Evolutionary conservation across 768 basidiomycete species (phyloP).

Genomic region (Lactifluus rugatus): DNA sequence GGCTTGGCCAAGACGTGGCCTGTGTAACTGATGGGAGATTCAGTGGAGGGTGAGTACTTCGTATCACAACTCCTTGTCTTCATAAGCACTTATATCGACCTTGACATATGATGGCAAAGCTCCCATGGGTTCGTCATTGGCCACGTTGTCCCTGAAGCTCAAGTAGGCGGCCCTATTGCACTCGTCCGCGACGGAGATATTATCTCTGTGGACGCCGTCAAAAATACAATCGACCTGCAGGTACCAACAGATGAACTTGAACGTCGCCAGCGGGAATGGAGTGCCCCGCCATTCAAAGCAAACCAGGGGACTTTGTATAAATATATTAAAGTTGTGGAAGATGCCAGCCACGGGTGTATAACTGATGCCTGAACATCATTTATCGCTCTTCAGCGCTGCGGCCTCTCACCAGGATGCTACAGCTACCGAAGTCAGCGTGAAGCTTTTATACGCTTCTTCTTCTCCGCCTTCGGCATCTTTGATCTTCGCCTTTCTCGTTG

Average conservation of each 20-base stretch:
- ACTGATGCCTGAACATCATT: constrained; percentile 55
- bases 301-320: constrained; percentile 78
- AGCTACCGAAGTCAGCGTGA: constrained; percentile 18
- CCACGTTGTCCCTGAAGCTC: constrained; percentile 94
- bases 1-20: constrained; percentile 90
- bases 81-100: constrained; percentile 11
- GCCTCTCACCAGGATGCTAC: neutral
- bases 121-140: constrained; percentile 97
- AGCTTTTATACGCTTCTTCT: constrained; percentile 72
- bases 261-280: constrained; percentile 62
- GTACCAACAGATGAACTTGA: constrained; percentile 76
- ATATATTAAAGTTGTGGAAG: constrained; percentile 78
- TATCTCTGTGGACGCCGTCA: constrained; percentile 81
- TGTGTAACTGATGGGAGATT: constrained; percentile 97
- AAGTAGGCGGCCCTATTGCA: constrained; percentile 88
- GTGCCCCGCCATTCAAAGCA: constrained; percentile 77
- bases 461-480: constrained; percentile 95
- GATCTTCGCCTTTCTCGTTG: constrained; percentile 79
- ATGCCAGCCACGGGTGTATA: constrained; percentile 89
- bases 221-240: constrained; percentile 71
- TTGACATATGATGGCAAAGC: constrained; percentile 31
- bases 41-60: constrained; percentile 76
- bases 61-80: neutral
- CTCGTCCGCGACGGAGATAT: constrained; percentile 81
- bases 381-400: neutral